Evolutionary conservation across 1,284 basidiomycete genomes (phyloP).

Genomic region (Rhizoctonia solani): DNA sequence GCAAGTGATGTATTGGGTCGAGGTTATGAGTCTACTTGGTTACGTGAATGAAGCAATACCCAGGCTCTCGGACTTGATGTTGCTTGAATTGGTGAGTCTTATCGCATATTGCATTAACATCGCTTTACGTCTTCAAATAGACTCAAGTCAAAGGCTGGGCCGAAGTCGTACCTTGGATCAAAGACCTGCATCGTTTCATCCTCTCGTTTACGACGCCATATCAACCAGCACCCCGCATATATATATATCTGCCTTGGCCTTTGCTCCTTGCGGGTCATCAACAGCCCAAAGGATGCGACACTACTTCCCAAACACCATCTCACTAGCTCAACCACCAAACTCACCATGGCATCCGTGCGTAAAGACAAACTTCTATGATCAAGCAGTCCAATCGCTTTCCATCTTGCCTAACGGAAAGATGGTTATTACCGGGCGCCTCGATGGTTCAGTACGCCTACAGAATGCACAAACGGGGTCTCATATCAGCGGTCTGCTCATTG

Average conservation of each 20-base stretch:
- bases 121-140: background rate
- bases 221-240: slow-evolving; percentile 13
- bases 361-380: background rate
- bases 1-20: slow-evolving; percentile 24
- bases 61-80: background rate
- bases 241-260: slow-evolving; percentile 19
- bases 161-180: background rate
- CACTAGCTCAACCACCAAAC: background rate
- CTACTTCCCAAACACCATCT: background rate
- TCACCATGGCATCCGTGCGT: background rate
- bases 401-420: slow-evolving; percentile 22
- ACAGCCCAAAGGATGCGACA: background rate
- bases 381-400: slow-evolving; percentile 1
- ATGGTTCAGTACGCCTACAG: slow-evolving; percentile 22
- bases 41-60: background rate
- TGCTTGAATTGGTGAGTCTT: background rate
- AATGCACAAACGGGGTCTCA: slow-evolving; percentile 2
- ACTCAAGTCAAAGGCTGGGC: background rate
- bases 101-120: background rate
- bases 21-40: slow-evolving; percentile 19
- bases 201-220: slow-evolving; percentile 9
- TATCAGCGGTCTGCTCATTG: background rate
- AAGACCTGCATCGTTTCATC: slow-evolving; percentile 14
- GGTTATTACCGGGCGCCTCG: slow-evolving; percentile 2
- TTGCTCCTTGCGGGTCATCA: background rate